Percentiles rank a stretch among this genome's conserved stretches.
phyloP scores from a whole-genome alignment of 768 basidiomycete species.

The Sarcodon aspratus region DNA sequence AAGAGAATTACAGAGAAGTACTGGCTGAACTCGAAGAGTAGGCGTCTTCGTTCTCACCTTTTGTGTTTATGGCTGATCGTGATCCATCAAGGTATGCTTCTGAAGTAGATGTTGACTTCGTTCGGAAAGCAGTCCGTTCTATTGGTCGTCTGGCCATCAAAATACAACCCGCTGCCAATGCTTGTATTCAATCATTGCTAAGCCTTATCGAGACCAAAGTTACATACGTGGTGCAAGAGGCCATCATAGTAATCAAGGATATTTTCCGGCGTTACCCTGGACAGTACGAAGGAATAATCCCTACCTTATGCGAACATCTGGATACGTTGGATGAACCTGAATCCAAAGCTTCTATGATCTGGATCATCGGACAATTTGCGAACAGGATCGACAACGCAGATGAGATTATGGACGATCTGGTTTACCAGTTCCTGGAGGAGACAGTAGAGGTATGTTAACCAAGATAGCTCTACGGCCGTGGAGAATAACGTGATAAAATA shows the following conservation, averaged over 20 bases:
- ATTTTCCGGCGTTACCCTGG: conserved; percentile 96
- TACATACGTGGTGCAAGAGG: conserved; percentile 94
- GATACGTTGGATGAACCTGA: conserved; percentile 92
- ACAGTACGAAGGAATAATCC: conserved; percentile 93
- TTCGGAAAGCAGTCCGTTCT: conserved; percentile 93
- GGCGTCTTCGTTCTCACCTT: conserved; percentile 13
- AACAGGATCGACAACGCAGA: conserved; percentile 93
- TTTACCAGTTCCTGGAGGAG: conserved; percentile 86
- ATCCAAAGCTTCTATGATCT: conserved; percentile 94
- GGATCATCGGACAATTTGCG: conserved; percentile 96
- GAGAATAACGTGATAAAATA: conserved; percentile 17
- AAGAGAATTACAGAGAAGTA: conserved; percentile 88
- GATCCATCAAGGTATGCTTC: conserved; percentile 73
- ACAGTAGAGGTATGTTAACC: conserved; percentile 64
- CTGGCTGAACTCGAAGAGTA: conserved; percentile 93
- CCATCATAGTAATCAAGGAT: conserved; percentile 95
- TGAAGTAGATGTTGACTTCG: conserved; percentile 97
- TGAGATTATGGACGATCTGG: conserved; percentile 85
- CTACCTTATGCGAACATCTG: conserved; percentile 83
- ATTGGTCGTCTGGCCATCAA: conserved; percentile 98
- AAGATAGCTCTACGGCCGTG: neutral
- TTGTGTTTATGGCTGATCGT: neutral
- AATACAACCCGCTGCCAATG: conserved; percentile 79
- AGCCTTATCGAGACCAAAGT: conserved; percentile 88
- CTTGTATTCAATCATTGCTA: conserved; percentile 80